These are phyloP conservation scores for Yamadazyma triangularis DNA, from an alignment of 1,139 yeast genomes.

Conservation along the genomic window DNA sequence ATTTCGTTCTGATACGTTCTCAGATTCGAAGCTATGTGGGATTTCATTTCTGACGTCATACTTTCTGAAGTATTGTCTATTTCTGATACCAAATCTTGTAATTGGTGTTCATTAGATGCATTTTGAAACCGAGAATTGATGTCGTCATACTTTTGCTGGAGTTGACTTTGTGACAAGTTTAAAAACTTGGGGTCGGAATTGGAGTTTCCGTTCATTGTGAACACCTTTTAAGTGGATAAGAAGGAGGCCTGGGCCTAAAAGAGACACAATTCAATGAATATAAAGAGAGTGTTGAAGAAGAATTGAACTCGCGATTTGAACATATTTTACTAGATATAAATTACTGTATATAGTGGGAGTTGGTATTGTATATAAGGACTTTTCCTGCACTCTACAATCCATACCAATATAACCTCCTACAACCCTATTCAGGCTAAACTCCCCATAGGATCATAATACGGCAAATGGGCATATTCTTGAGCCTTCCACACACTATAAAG, in stretches of 20 bases:
- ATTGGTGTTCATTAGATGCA: constrained; percentile 11
- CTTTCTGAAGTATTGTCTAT: constrained; percentile 7
- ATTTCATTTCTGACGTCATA: constrained; percentile 23
- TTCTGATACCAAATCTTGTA: constrained; percentile 5
- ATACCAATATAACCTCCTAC: no score
- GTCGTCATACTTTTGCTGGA: not conserved
- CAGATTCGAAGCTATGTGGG: constrained; percentile 22
- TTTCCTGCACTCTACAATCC: no score
- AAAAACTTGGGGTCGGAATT: not conserved
- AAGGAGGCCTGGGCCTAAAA: no score
- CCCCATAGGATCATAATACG: constrained; percentile 87
- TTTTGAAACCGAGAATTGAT: constrained; percentile 4
- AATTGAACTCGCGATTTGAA: no score
- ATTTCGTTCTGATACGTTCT: constrained; percentile 34
- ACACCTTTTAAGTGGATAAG: no score
- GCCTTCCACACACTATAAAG: constrained; percentile 45
- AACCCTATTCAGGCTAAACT: no score
- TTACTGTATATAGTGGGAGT: no score
- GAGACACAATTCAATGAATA: no score
- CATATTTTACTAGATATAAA: no score
- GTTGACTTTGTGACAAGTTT: not conserved
- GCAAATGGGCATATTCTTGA: constrained; percentile 54
- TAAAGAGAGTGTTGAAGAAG: no score
- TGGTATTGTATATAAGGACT: no score
- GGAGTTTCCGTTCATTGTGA: no score